Base-by-base conservation (phyloP, 495 filamentous ascomycete species). In the Aspergillus olivimuriae region DNA sequence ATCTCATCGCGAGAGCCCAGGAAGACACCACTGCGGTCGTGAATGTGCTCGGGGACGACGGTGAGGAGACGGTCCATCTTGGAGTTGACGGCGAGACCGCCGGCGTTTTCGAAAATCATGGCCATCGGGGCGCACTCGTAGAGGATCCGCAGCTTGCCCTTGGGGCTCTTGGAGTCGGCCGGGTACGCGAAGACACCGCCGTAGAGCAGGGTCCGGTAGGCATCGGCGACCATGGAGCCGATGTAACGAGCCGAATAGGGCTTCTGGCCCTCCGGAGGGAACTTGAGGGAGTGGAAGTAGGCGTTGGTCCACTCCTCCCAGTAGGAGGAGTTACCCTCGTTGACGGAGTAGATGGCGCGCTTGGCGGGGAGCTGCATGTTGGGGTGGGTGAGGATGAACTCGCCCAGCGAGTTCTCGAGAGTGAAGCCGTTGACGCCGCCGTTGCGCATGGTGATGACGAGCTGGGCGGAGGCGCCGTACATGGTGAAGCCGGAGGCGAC, bases 81-180 rank as follows among this genome's bases (percentile, higher is more conserved):
- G 66, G 85, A 86, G 65, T 95, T 84, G 15, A 98, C 73, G 2
- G 92, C 92, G 65, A 92, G 79, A 35, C 92, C 92, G 50, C 92
- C 92, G 51, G 92, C 92, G 68, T 98, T 95, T 74, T 98, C 92
- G 69, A 98, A 95, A 16, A 98, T 75, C 89, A 97, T 88, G 4
- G 94, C 94, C 92, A 98, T 98, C 14, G 92, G 92, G 2, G 94
- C 92, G 64, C 92, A 98, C 73, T 98, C 92, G 69, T 98, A 98
- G 57, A 98, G 63, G 53, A 98, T 98, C 48, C 92, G 77, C 55
- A 98, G 76, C 76, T 98, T 98, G 33, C 92, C 92, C 79, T 97
- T 98, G 41, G 88, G 85, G 56, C 85, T 94, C 81, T 98, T 97
- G 72, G 91, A 92, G 62, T 98, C 92, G 3, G 89, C 86, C 1